Evolutionary conservation across 2,329 filamentous ascomycete genomes (phyloP), one percentile per base, ranked within the genome.

Genomic region (Dactylonectria estremocensis): DNA sequence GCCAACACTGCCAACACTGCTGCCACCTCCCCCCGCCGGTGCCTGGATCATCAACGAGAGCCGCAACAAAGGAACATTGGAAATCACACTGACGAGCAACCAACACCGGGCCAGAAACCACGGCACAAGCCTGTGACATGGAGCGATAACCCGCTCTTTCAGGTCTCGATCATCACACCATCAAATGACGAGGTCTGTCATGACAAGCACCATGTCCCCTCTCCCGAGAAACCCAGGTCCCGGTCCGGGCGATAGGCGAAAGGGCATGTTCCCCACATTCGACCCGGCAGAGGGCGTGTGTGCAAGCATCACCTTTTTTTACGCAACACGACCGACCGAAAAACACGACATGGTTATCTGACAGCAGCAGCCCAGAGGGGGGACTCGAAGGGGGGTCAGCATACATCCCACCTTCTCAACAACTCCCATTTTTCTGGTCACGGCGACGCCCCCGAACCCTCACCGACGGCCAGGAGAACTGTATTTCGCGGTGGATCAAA

Each of bases 241-340:
- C 64, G 58, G 64, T 45, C 64, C 58, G 64, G 64, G 18, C 45
- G 57, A 58, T 35, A 43, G 54, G 33, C 35, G 54, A 48, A 28
- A 28, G 24, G 49, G 49, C 28, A 18, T 52, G 50, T 59, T 46
- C 62, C 46, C 64, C 63, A 66, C 64, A 61, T 37, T 37, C 64
- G 16, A 57, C 24, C 46, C 46, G 53, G 58, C 48, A 57, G 50
- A 53, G 22, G 56, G 28, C 55, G n/a, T 55, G 48, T 43, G 18
- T 22, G 24, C 24, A 28, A 28, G 24, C 24, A 28, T 55, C 64
- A 40, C 20, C 35, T 61, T 58, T 61, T 61, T 28, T 28, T 1
- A 53, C 58, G 58, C 58, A 61, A 61, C 55, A 53, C 57, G 53
- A 57, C 45, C 45, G 40, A 31, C 7, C 45, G 31, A 31, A 4